These are phyloP conservation scores for Yamadazyma diddensiae DNA, from an alignment of 1,139 yeast genomes.

Conservation along the genomic window DNA sequence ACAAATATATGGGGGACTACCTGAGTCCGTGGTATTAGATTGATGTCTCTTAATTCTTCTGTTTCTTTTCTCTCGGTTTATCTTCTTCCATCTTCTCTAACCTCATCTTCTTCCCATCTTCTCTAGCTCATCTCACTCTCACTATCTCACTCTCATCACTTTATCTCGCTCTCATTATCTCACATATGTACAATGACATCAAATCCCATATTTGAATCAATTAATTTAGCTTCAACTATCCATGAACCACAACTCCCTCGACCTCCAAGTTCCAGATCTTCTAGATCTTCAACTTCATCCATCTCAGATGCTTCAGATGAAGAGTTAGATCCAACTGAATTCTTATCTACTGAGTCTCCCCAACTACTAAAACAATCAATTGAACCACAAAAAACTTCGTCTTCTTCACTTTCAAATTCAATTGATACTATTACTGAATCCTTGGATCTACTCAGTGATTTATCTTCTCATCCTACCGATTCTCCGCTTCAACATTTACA, in stretches of 20 bases:
- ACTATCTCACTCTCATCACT: neutral
- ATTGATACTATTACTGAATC: too few species aligned
- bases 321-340: slow-evolving; percentile 30
- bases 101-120: neutral
- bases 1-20: neutral
- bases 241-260: neutral
- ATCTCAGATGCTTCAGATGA: slow-evolving; percentile 17
- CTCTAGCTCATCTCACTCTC: neutral
- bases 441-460: slow-evolving; percentile 2
- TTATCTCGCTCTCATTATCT: neutral
- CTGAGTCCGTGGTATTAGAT: neutral
- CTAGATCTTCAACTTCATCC: neutral
- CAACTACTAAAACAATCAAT: slow-evolving; percentile 9
- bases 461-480: slow-evolving; percentile 1
- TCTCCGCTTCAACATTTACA: slow-evolving; percentile 32
- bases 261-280: neutral
- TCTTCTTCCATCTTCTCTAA: neutral
- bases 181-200: neutral
- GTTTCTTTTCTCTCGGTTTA: neutral
- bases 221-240: slow-evolving; percentile 17
- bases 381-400: slow-evolving; percentile 1
- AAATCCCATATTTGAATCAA: slow-evolving; percentile 15
- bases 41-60: neutral
- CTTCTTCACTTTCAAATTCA: slow-evolving; percentile 4
- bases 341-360: slow-evolving; percentile 22